Evolutionary conservation across 1,284 basidiomycete genomes (phyloP).

Genomic region (Pascua guehoae): DNA sequence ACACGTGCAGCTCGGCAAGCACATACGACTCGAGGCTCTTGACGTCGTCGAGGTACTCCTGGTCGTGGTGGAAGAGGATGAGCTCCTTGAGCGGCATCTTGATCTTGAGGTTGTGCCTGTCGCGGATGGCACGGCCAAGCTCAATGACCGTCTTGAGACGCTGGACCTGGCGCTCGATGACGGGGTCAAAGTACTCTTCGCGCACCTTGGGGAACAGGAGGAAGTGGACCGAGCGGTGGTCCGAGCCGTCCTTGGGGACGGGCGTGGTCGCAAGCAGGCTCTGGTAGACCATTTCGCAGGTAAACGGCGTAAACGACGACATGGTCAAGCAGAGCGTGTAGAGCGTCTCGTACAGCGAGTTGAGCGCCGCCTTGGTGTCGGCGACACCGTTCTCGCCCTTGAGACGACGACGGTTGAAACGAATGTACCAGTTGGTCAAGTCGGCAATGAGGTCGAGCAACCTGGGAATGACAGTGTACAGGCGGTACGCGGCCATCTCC

Average conservation of each 20-base stretch:
- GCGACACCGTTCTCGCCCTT: conserved; percentile 93
- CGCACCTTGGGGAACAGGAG: conserved; percentile 88
- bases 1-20: conserved; percentile 92
- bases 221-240: conserved; percentile 93
- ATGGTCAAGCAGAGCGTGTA: conserved; percentile 93
- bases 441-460: conserved; percentile 90
- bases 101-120: conserved; percentile 81
- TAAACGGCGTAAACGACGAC: conserved; percentile 97
- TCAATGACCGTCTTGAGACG: conserved; percentile 95
- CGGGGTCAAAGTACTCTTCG: conserved; percentile 92
- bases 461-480: conserved; percentile 98
- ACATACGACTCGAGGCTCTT: conserved; percentile 83
- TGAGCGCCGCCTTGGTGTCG: conserved; percentile 84
- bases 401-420: conserved; percentile 92
- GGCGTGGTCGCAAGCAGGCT: conserved; percentile 81
- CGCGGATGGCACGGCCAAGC: conserved; percentile 82
- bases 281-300: conserved; percentile 97
- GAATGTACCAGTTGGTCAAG: conserved; percentile 99
- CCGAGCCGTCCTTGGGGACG: conserved; percentile 62
- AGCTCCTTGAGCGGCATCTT: conserved; percentile 87
- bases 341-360: conserved; percentile 93
- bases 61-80: conserved; percentile 86
- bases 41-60: conserved; percentile 81
- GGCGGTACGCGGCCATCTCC: conserved; percentile 94
- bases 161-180: conserved; percentile 91